These are phyloP conservation scores for Polytrichum commune DNA, from an alignment of 225 moss, liverwort and hornwort species.

Conservation along the genomic window DNA sequence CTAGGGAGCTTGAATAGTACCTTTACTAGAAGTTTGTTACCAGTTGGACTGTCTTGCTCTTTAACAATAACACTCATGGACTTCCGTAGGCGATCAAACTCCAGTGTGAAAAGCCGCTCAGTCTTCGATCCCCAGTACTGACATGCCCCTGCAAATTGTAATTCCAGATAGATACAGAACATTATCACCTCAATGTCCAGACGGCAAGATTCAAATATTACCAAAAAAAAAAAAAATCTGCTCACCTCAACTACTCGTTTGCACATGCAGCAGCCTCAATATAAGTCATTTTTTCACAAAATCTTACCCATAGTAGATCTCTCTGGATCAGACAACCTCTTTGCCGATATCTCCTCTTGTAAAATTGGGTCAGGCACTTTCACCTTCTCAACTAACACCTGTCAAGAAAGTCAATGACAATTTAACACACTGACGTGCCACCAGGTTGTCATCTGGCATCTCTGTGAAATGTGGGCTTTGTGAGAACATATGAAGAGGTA, in stretches of 20 bases:
- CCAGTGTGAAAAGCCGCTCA: conserved; percentile 44
- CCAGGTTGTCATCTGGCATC: no score
- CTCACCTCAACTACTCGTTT: no score
- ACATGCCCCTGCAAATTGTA: conserved; percentile 32
- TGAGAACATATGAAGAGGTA: no score
- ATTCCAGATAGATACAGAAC: no score
- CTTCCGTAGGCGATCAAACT: conserved; percentile 65
- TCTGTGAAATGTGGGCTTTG: no score
- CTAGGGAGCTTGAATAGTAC: conserved; percentile 18
- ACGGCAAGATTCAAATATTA: no score
- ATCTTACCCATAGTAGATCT: conserved; percentile 33
- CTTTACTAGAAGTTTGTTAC: conserved; percentile 63
- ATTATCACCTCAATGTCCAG: no score
- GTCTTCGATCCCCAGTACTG: conserved; percentile 33
- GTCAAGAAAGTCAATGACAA: conserved; percentile 10
- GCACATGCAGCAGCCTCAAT: not conserved
- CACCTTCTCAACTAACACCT: conserved; percentile 69
- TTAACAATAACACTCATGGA: conserved; percentile 67
- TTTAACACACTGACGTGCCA: no score
- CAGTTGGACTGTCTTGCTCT: conserved; percentile 23
- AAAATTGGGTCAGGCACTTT: conserved; percentile 32
- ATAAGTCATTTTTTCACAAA: no score
- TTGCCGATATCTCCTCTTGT: conserved; percentile 33
- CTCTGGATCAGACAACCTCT: conserved; percentile 30
- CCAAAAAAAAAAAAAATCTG: no score